Conservation (phyloP, 768 basidiomycete genomes). For the Coprinopsis cinerea region DNA sequence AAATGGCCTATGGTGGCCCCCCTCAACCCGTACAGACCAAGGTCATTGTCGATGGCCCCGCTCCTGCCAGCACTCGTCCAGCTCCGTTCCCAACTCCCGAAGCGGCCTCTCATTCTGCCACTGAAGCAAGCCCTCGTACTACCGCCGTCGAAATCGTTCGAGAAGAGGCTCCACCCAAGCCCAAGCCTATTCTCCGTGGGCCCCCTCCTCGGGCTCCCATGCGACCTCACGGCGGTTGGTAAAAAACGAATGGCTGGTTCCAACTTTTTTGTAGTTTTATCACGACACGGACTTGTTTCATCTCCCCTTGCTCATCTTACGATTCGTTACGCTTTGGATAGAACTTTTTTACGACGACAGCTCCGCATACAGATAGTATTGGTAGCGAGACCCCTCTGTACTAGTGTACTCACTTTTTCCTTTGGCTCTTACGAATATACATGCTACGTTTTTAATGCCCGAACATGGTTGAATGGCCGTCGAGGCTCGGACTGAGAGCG, state of each 20-base stretch:
- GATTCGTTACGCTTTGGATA: slow-evolving; percentile 24
- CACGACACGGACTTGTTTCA: slow-evolving; percentile 1
- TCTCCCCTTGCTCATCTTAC: slow-evolving; percentile 20
- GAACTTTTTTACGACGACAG: neutral
- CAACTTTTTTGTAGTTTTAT: slow-evolving; percentile 15
- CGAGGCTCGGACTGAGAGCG: no score
- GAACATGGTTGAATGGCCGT: neutral
- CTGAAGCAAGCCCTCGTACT: slow-evolving; percentile 64
- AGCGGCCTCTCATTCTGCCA: slow-evolving; percentile 47
- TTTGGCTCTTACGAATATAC: neutral
- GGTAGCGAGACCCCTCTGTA: neutral
- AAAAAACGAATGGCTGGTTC: slow-evolving; percentile 21
- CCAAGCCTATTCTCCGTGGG: slow-evolving; percentile 37
- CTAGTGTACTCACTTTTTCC: neutral
- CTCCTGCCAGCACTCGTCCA: slow-evolving; percentile 73
- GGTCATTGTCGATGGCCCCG: slow-evolving; percentile 58
- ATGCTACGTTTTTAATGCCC: neutral
- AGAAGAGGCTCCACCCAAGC: neutral
- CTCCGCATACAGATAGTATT: slow-evolving; percentile 1
- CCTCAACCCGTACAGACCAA: slow-evolving; percentile 64
- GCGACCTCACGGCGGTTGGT: slow-evolving; percentile 60
- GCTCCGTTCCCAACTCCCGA: slow-evolving; percentile 71
- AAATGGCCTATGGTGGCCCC: slow-evolving; percentile 48
- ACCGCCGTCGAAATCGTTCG: slow-evolving; percentile 56
- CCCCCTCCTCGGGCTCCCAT: slow-evolving; percentile 46